These are phyloP conservation scores for Cutaneotrichosporon sp. DNA, from an alignment of 1,284 basidiomycete species.

Conservation along the genomic window DNA sequence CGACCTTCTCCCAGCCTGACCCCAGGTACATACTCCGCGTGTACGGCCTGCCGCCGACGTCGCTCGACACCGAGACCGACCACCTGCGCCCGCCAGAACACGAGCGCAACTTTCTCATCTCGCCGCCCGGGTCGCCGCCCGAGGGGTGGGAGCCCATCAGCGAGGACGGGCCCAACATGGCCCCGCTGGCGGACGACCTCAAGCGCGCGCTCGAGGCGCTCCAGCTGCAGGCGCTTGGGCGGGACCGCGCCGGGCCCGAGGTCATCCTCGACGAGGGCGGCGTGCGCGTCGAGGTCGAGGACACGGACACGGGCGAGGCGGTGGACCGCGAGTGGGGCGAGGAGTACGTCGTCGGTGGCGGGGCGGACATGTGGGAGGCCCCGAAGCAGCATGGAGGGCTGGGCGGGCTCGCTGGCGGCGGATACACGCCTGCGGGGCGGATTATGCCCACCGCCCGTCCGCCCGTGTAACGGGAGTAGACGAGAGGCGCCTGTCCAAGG, in stretches of 20 bases:
- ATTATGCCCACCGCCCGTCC: conserved; percentile 46
- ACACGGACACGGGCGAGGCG: conserved; percentile 29
- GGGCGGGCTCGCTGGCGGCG: conserved; percentile 7
- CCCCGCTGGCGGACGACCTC: conserved; percentile 86
- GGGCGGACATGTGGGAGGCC: conserved; percentile 2
- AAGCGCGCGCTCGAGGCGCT: conserved; percentile 68
- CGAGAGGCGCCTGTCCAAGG: too few relatives aligned
- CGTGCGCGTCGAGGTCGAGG: conserved; percentile 47
- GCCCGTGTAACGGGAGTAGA: conserved; percentile 25
- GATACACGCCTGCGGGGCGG: conserved; percentile 30
- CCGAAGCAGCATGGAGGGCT: background rate
- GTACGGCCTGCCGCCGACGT: conserved; percentile 74
- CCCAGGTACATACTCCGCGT: conserved; percentile 66
- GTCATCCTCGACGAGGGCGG: conserved; percentile 47
- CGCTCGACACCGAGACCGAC: conserved; percentile 52
- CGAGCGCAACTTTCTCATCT: conserved; percentile 95
- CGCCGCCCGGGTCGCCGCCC: conserved; percentile 96
- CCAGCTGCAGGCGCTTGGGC: conserved; percentile 37
- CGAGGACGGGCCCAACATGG: conserved; percentile 88
- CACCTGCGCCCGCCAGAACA: conserved; percentile 73
- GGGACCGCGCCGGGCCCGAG: conserved; percentile 32
- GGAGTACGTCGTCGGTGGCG: conserved; percentile 10
- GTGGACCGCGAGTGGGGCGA: conserved; percentile 22
- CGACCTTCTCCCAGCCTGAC: conserved; percentile 1
- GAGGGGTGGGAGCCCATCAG: conserved; percentile 92